phyloP scores from a whole-genome alignment of 2,329 filamentous ascomycete species.

The Tothia fuscella region DNA sequence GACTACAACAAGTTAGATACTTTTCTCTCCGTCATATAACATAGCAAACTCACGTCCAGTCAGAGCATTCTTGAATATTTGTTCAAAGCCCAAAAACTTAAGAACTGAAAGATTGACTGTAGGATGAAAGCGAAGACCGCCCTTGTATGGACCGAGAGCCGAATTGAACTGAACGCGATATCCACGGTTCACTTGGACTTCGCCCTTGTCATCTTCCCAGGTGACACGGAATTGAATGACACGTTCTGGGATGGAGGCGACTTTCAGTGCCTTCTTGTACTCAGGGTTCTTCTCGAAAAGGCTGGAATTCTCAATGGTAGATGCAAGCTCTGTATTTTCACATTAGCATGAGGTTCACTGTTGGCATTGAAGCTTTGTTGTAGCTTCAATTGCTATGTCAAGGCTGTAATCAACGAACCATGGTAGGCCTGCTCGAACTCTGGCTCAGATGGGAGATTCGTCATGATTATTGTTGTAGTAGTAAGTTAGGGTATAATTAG shows the following conservation, averaged over 20 bases:
- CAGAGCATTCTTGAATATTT: constrained; percentile 99
- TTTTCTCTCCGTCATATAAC: background rate
- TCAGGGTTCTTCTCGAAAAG: constrained; percentile 92
- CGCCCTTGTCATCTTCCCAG: constrained; percentile 89
- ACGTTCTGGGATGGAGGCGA: constrained; percentile 86
- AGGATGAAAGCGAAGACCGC: constrained; percentile 89
- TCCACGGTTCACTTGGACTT: constrained; percentile 84
- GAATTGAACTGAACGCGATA: constrained; percentile 99
- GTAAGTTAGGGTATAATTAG: background rate
- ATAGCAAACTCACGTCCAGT: constrained; percentile 61
- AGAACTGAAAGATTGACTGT: constrained; percentile 66
- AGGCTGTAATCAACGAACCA: constrained; percentile 37
- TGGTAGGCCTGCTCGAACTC: constrained; percentile 99
- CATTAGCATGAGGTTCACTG: constrained; percentile 9
- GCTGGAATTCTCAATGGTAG: constrained; percentile 83
- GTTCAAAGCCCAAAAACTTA: constrained; percentile 98
- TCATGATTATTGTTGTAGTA: constrained; percentile 41
- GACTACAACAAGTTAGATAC: constrained; percentile 36
- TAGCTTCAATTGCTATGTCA: background rate
- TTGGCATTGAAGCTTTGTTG: no score
- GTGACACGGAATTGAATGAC: constrained; percentile 94
- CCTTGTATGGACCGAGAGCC: constrained; percentile 94
- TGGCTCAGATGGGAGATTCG: constrained; percentile 76
- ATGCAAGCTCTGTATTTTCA: constrained; percentile 62
- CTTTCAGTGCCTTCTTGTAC: constrained; percentile 79